Evolutionary conservation across 164 flowering plant genomes (phyloP), one percentile per base, ranked within the genome.

Genomic region (Liriodendron chinense): DNA sequence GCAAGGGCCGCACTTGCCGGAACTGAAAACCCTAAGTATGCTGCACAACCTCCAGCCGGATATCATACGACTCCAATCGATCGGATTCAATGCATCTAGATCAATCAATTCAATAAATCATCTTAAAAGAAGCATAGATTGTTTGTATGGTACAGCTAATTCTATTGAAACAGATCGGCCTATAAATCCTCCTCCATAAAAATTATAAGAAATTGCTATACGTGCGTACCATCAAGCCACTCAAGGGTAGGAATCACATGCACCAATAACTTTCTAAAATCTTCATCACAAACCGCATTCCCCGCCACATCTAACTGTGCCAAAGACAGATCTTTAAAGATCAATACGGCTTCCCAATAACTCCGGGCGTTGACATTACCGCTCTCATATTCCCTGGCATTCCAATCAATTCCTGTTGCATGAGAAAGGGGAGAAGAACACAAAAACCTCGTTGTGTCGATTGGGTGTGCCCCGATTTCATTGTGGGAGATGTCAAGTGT

Each of bases 401-500:
- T 77, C 83, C 83, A 83, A 67, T 77, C 80, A 47, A 47, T 75
- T 75, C 76, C 83, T 48, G 70, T 74, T 9, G 86, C 78, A 75
- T 89, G 89, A 61, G 92, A 84, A 64, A 93, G 78, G 56, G 96
- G 97, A 80, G 98, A 92, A 63, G 91, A 74, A 80, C 86, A 90
- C 76, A 87, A 72, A 72, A 91, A 92, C 80, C 96, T 88, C 49
- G 86, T 86, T 14, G 91, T 89, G 87, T 93, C 97, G 34, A 93
- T 83, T 2, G 92, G 70, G 76, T 93, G 97, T 18, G 79, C 77
- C 26, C 99, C 97, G 50, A 93, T 90, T 87, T 93, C 94, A 72
- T 95, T 93, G 80, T 85, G 73, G 23, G 97, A 91, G 59, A 93
- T 85, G 78, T 92, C 86, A 82, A 93, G 75, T n/a, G 82, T 93